These are phyloP conservation scores for Chalciporus pseudorubinellus DNA, from an alignment of 768 basidiomycete genomes.

Conservation along the genomic window DNA sequence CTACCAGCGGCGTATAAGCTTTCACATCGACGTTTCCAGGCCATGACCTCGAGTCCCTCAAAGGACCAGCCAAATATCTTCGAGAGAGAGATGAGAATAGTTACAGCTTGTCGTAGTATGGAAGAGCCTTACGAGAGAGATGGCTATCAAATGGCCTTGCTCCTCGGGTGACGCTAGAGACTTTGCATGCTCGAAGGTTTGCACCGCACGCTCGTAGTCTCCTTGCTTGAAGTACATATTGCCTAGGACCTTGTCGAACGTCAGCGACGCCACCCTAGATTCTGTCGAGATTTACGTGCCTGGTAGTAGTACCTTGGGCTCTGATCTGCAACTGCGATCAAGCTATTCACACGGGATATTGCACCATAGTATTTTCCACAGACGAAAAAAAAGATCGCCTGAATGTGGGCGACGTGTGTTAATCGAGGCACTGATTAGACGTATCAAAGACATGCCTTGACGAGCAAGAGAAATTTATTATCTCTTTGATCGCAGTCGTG, in stretches of 20 bases:
- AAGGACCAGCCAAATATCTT: constrained; percentile 9
- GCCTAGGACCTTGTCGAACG: not conserved
- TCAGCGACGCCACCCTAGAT: no score
- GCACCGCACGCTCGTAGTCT: constrained; percentile 3
- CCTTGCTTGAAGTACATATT: constrained; percentile 2
- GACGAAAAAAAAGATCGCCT: constrained; percentile 5
- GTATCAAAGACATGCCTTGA: not conserved
- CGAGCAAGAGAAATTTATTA: constrained; percentile 1
- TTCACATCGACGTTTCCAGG: not conserved
- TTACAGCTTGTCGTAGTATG: no score
- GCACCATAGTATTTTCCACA: constrained; percentile 1
- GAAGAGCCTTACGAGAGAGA: not conserved
- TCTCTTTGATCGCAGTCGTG: constrained; percentile 4
- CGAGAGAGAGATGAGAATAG: not conserved
- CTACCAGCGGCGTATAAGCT: not conserved
- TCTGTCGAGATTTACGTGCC: not conserved
- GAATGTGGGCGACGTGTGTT: not conserved
- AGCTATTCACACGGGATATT: not conserved
- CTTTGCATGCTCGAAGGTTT: not conserved
- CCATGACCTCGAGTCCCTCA: not conserved
- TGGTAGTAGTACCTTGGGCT: not conserved
- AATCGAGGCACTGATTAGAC: not conserved
- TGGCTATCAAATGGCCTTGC: not conserved
- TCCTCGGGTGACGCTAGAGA: not conserved
- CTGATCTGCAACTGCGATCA: not conserved